Evolutionary conservation across 768 basidiomycete genomes (phyloP).

Genomic region (Crepidotus variabilis): DNA sequence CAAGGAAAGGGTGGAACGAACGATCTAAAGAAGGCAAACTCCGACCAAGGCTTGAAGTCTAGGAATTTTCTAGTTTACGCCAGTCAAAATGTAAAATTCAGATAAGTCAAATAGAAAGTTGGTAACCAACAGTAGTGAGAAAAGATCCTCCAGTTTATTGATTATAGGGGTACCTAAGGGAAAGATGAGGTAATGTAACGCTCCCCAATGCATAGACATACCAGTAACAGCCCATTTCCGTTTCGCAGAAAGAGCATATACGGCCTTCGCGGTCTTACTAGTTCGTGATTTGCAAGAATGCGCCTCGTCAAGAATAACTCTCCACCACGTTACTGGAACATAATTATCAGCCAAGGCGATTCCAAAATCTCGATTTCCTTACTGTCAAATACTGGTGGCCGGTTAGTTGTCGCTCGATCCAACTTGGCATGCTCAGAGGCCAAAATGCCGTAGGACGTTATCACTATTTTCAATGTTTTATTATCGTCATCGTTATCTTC

Average conservation of each 20-base stretch:
- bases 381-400: constrained; percentile 73
- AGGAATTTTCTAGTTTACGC: constrained; percentile 60
- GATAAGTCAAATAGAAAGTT: neutral
- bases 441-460: constrained; percentile 90
- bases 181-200: neutral
- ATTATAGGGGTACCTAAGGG: constrained; percentile 84
- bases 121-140: constrained; percentile 65
- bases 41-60: constrained; percentile 77
- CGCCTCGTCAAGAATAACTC: constrained; percentile 88
- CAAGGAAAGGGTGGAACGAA: constrained; percentile 28
- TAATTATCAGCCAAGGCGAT: constrained; percentile 3
- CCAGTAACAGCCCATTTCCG: constrained; percentile 91
- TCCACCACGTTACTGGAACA: constrained; percentile 70
- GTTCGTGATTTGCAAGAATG: constrained; percentile 90
- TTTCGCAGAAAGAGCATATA: constrained; percentile 76
- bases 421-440: constrained; percentile 82
- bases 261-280: constrained; percentile 85
- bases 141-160: constrained; percentile 89
- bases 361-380: constrained; percentile 15
- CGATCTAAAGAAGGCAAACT: constrained; percentile 87
- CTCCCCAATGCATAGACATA: constrained; percentile 14
- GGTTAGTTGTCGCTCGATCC: constrained; percentile 43
- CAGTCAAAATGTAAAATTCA: neutral
- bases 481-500: constrained; percentile 40
- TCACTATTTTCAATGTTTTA: constrained; percentile 66